Evolutionary conservation across 495 filamentous ascomycete species (phyloP).

Genomic region (Penicillium macrosclerotiorum): DNA sequence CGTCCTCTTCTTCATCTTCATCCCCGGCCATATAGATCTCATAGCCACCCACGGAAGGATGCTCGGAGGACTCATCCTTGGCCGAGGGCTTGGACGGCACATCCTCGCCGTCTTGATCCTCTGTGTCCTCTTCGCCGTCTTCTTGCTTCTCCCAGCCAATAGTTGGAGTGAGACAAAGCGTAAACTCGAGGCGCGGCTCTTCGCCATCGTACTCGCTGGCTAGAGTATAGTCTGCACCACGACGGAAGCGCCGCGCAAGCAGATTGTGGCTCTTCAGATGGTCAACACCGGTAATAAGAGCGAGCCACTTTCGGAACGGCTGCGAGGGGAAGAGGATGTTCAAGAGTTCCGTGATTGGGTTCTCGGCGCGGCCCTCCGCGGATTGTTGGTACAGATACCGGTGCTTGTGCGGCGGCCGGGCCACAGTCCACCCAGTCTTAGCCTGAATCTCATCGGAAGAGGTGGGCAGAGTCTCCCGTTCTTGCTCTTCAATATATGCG

Average conservation of each 20-base stretch:
- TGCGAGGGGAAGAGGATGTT: constrained; percentile 75
- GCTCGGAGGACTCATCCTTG: constrained; percentile 35
- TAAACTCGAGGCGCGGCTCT: constrained; percentile 81
- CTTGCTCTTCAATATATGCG: constrained; percentile 64
- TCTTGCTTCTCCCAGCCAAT: constrained; percentile 76
- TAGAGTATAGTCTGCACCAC: constrained; percentile 86
- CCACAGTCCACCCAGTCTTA: constrained; percentile 64
- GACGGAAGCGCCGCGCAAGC: constrained; percentile 78
- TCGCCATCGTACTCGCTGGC: constrained; percentile 77
- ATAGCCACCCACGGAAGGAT: constrained; percentile 72
- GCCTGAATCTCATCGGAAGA: constrained; percentile 58
- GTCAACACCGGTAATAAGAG: constrained; percentile 72
- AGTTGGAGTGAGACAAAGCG: constrained; percentile 78
- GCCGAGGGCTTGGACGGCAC: constrained; percentile 13
- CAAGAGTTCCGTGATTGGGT: constrained; percentile 73
- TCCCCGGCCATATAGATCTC: constrained; percentile 92
- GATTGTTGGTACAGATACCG: constrained; percentile 79
- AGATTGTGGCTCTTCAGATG: constrained; percentile 59
- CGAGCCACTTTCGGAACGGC: constrained; percentile 90
- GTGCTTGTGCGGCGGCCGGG: constrained; percentile 91
- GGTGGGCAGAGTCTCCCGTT: constrained; percentile 44
- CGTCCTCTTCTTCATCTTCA: constrained; percentile 61
- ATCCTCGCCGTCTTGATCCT: constrained; percentile 31
- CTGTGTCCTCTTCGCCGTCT: constrained; percentile 52
- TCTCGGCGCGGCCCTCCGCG: constrained; percentile 31